Evolutionary conservation across 2,329 filamentous ascomycete genomes (phyloP), one percentile per base, ranked within the genome.

Genomic region (Colletotrichum camelliae): DNA sequence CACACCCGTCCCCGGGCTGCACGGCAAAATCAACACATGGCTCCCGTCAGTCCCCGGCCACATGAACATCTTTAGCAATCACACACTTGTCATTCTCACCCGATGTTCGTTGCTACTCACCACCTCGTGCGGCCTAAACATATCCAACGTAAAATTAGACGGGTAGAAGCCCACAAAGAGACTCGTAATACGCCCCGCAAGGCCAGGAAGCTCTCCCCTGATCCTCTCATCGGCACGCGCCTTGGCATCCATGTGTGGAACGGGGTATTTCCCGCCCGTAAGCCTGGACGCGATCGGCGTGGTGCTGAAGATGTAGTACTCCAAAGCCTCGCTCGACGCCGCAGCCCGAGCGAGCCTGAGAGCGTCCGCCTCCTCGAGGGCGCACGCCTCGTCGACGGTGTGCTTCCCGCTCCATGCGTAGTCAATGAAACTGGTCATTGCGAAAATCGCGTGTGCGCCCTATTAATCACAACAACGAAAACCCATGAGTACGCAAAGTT

Each of bases 81-180:
- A 13, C 43, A 7, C 43, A 1, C 3, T 13, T 1, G 2, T 1
- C 0, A 21, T 21, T 7, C 10, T 4, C 43, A 7, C 1, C 43
- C 6, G 2, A 27, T 4, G n/a, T 4, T 21, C n/a, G 5, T 52
- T 52, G 43, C n/a, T 21, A 2, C 10, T 21, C 21, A 52, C n/a
- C 6, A 21, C 6, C 43, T 52, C 43, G 0, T 21, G 2, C n/a
- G 43, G n/a, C 1, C 2, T 21, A 15, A 52, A 52, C 43, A 52
- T 21, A 2, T n/a, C 18, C 18, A n/a, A 48, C 5, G 6, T 4
- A n/a, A 48, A n/a, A n/a, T 48, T 48, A 8, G 39, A 48, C 5
- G 39, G 18, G 9, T 10, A 48, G 9, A 48, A 48, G 39, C 9
- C 39, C 39, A 48, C 39, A n/a, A 48, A 48, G 18, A 48, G 9